Evolutionary conservation across 305 asterid species (phyloP).

Genomic region (Fraxinus sp.): DNA sequence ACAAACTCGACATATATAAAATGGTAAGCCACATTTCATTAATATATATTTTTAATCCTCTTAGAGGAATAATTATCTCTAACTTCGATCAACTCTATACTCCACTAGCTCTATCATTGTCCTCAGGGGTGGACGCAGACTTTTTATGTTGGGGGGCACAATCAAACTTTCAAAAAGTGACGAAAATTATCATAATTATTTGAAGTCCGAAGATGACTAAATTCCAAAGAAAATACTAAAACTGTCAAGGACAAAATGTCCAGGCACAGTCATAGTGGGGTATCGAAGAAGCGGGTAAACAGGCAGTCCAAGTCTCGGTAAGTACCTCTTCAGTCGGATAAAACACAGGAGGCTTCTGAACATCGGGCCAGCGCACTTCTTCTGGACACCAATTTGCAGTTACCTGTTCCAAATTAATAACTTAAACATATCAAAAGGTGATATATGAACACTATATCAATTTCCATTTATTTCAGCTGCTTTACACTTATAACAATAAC

Average conservation of each 20-base stretch:
- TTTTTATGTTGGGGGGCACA: no score
- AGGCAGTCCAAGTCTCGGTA: constrained; percentile 16
- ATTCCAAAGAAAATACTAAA: background rate
- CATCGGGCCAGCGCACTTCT: constrained; percentile 69
- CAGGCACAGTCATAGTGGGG: constrained; percentile 15
- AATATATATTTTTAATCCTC: no score
- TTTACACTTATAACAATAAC: constrained; percentile 11
- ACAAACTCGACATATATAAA: no score
- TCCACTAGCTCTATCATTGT: no score
- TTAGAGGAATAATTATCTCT: no score
- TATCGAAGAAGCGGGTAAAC: constrained; percentile 21
- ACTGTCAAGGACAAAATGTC: constrained; percentile 8
- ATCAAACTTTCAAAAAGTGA: no score
- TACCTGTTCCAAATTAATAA: constrained; percentile 59
- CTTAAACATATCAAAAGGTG: constrained; percentile 9
- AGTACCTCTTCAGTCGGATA: constrained; percentile 81
- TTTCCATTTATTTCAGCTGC: background rate
- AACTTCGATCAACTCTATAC: no score
- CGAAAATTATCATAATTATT: no score
- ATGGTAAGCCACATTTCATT: no score
- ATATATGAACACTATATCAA: background rate
- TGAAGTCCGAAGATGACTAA: no score
- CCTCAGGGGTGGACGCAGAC: no score
- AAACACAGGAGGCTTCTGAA: constrained; percentile 76
- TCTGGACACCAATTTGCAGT: constrained; percentile 80